Evolutionary conservation across 106 monocot species (phyloP).

Genomic region (Apostasia ramifera): DNA sequence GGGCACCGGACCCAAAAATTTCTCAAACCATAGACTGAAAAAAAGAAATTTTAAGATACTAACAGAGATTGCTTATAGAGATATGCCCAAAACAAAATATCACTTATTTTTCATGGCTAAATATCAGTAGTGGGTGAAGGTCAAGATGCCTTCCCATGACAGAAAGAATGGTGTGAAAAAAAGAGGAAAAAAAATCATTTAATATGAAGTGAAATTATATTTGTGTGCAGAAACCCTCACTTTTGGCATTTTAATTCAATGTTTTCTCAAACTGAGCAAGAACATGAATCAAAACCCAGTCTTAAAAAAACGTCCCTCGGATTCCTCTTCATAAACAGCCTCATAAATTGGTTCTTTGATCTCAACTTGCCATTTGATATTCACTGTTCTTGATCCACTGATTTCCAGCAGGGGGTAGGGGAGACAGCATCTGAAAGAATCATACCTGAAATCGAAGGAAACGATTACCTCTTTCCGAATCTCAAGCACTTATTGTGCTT

Average conservation of each 20-base stretch:
- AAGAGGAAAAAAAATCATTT: too few relatives aligned
- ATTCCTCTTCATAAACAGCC: neutral
- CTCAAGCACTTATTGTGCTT: conserved; percentile 91
- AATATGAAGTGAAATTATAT: too few relatives aligned
- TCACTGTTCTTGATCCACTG: neutral
- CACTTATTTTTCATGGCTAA: too few relatives aligned
- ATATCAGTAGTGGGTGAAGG: too few relatives aligned
- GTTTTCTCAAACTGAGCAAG: neutral
- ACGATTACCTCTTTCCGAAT: conserved; percentile 51
- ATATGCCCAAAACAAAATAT: too few relatives aligned
- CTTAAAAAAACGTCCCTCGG: neutral
- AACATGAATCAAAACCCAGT: conserved; percentile 1
- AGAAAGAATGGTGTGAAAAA: too few relatives aligned
- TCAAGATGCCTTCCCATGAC: too few relatives aligned
- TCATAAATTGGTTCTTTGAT: neutral
- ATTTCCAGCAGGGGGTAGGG: neutral
- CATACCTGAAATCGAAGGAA: neutral
- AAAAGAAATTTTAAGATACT: too few relatives aligned
- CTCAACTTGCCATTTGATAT: neutral
- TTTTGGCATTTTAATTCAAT: neutral
- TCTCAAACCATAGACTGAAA: too few relatives aligned
- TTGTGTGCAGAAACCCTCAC: neutral
- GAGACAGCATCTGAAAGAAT: neutral
- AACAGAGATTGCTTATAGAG: too few relatives aligned
- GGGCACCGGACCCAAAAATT: too few relatives aligned